Conservation (phyloP, 768 basidiomycete genomes). For the Boletus rubroflammeus region DNA sequence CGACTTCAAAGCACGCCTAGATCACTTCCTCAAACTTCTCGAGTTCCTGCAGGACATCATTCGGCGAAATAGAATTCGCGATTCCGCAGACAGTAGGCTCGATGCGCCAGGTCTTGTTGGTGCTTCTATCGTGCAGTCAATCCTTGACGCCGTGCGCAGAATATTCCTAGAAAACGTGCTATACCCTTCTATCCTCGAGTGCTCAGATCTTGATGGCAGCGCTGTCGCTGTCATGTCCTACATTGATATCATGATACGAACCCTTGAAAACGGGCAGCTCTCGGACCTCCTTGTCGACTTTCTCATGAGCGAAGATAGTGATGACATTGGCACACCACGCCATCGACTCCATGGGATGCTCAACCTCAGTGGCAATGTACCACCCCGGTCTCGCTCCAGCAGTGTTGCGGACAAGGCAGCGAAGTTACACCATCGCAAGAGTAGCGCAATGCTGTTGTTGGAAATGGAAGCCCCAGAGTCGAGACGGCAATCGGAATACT, state of each 20-base stretch:
- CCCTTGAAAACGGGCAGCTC: conserved; percentile 64
- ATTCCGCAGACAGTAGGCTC: conserved; percentile 32
- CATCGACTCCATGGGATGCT: conserved; percentile 41
- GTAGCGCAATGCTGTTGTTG: conserved; percentile 87
- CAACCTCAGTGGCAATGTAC: conserved; percentile 36
- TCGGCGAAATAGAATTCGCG: conserved; percentile 53
- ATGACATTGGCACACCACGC: conserved; percentile 51
- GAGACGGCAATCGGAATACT: conserved; percentile 71
- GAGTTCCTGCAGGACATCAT: conserved; percentile 92
- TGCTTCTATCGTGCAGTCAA: conserved; percentile 76
- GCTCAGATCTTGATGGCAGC: conserved; percentile 90
- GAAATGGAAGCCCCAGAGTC: conserved; percentile 80
- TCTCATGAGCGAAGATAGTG: conserved; percentile 81
- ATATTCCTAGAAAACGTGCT: conserved; percentile 92
- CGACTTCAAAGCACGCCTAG: conserved; percentile 76
- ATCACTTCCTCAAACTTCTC: conserved; percentile 85
- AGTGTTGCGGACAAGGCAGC: conserved; percentile 36
- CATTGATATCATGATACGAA: conserved; percentile 82
- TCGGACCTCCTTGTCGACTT: conserved; percentile 72
- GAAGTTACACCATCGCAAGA: conserved; percentile 64
- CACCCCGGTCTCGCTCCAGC: conserved; percentile 32
- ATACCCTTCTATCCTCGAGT: conserved; percentile 90
- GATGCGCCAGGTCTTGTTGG: conserved; percentile 70
- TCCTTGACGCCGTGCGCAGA: conserved; percentile 74
- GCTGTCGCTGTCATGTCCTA: conserved; percentile 96